Evolutionary conservation across 495 filamentous ascomycete species (phyloP).

Genomic region (Lepraria neglecta): DNA sequence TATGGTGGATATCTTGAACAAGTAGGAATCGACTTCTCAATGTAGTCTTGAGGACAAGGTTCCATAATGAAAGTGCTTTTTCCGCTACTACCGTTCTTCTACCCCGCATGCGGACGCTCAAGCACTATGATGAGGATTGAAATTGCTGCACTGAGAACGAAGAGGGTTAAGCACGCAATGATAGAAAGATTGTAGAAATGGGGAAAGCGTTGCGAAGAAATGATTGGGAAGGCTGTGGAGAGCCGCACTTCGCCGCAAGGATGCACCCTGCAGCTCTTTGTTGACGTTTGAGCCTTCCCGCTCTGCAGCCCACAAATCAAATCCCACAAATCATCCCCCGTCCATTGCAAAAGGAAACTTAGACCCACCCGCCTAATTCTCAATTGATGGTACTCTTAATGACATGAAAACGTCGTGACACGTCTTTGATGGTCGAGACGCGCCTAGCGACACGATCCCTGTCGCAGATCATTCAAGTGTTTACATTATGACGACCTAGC

Average conservation of each 20-base stretch:
- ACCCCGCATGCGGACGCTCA: too few relatives aligned
- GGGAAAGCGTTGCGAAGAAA: not conserved
- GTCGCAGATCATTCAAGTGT: constrained; percentile 22
- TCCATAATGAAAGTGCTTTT: too few relatives aligned
- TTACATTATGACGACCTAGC: constrained; percentile 20
- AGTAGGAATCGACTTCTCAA: too few relatives aligned
- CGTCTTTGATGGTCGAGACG: constrained; percentile 5
- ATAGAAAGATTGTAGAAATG: not conserved
- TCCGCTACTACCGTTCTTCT: too few relatives aligned
- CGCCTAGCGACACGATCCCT: constrained; percentile 18
- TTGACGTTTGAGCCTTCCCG: constrained; percentile 3
- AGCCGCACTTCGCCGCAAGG: constrained; percentile 4
- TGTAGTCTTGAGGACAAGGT: too few relatives aligned
- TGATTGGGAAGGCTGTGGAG: not conserved
- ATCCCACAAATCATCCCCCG: too few relatives aligned
- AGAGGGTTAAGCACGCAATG: too few relatives aligned
- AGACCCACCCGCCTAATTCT: not conserved
- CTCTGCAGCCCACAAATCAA: not conserved
- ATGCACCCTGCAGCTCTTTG: constrained; percentile 3
- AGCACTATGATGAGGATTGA: too few relatives aligned
- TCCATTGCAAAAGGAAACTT: not conserved
- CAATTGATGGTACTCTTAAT: not conserved
- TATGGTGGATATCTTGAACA: too few relatives aligned
- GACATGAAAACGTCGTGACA: not conserved
- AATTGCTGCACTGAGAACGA: too few relatives aligned